These are phyloP conservation scores for Nasturtium officinale DNA, from an alignment of 345 rosid species.

Conservation along the genomic window DNA sequence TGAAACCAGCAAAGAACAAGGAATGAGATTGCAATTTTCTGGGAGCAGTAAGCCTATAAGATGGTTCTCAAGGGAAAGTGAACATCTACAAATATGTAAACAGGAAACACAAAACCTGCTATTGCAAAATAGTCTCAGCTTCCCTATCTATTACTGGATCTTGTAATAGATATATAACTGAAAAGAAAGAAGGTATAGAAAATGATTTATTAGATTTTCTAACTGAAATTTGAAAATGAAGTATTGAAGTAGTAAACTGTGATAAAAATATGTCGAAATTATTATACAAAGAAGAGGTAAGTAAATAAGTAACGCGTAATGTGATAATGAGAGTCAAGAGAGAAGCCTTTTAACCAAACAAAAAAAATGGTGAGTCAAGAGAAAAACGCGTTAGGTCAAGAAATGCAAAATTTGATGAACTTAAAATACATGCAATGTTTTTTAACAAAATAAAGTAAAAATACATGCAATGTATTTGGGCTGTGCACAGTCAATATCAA, in stretches of 20 bases:
- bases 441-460: no score
- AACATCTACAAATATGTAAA: slow-evolving; percentile 5
- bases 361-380: background rate
- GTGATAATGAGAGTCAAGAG: background rate
- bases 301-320: no score
- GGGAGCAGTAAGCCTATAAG: background rate
- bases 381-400: slow-evolving; percentile 5
- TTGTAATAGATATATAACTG: no score
- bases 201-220: no score
- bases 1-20: slow-evolving; percentile 42
- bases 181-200: no score
- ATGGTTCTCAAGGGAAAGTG: slow-evolving; percentile 8
- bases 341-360: no score
- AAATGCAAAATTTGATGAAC: slow-evolving; percentile 5
- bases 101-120: background rate
- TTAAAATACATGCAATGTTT: slow-evolving; percentile 11
- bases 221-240: no score
- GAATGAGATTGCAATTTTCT: slow-evolving; percentile 19
- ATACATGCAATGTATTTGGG: slow-evolving; percentile 18
- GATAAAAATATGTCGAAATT: no score
- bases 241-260: no score
- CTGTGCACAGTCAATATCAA: background rate
- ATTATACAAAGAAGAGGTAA: no score
- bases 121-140: slow-evolving; percentile 9
- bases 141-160: background rate